Conservation (phyloP, 208 protist genomes). For the Crithidia bombi region DNA sequence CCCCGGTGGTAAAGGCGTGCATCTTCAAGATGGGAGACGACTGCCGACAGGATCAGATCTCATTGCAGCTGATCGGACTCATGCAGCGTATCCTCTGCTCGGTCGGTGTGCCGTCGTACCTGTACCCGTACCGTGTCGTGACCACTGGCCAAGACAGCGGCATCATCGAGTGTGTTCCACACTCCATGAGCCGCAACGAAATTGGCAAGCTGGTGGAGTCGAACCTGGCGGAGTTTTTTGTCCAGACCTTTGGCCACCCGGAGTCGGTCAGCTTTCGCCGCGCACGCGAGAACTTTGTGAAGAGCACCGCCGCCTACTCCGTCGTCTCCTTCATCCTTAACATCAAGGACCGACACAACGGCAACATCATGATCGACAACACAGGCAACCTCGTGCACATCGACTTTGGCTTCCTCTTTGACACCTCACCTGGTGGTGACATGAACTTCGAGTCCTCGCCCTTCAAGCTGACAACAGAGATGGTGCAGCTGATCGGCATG, state of each 20-base stretch:
- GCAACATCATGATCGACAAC: constrained; percentile 94
- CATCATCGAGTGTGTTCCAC: constrained; percentile 93
- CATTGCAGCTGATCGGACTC: constrained; percentile 92
- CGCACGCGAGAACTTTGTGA: constrained; percentile 92
- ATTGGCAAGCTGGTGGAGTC: constrained; percentile 91
- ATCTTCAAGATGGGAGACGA: constrained; percentile 97
- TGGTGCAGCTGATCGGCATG: constrained; percentile 93
- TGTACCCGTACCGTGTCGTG: constrained; percentile 94
- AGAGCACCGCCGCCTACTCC: constrained; percentile 93
- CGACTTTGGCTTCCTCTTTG: constrained; percentile 98
- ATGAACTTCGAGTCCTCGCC: constrained; percentile 95
- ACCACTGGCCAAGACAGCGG: constrained; percentile 86
- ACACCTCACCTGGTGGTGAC: constrained; percentile 94
- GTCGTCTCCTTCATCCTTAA: constrained; percentile 95
- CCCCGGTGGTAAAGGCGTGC: constrained; percentile 71
- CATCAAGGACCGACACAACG: constrained; percentile 96
- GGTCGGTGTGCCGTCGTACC: constrained; percentile 81
- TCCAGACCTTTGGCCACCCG: constrained; percentile 90
- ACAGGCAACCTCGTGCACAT: constrained; percentile 96
- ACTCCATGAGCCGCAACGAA: constrained; percentile 88
- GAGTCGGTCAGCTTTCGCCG: constrained; percentile 81
- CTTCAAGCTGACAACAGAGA: constrained; percentile 94
- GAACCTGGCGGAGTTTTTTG: constrained; percentile 92
- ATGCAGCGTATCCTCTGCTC: constrained; percentile 87
- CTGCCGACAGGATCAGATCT: constrained; percentile 94